Evolutionary conservation across 495 filamentous ascomycete genomes (phyloP).

Genomic region (Hypoxylon crocopeplum): DNA sequence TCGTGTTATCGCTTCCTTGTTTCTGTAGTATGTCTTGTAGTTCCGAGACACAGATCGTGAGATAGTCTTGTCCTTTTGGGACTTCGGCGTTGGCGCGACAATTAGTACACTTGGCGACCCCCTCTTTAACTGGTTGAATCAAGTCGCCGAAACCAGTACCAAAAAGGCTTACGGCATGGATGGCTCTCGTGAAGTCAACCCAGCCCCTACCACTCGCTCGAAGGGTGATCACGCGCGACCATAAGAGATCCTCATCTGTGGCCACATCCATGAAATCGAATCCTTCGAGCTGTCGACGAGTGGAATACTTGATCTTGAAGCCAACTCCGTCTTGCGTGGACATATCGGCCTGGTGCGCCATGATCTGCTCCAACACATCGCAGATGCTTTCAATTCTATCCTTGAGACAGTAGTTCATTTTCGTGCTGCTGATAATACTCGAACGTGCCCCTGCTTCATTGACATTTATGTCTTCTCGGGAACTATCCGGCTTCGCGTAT

Average conservation of each 20-base stretch:
- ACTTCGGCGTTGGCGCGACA: slow-evolving; percentile 9
- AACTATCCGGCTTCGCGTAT: neutral
- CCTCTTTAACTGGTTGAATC: slow-evolving; percentile 23
- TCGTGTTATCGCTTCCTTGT: slow-evolving; percentile 4
- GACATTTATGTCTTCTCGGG: neutral
- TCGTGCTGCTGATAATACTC: slow-evolving; percentile 7
- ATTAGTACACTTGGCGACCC: slow-evolving; percentile 15
- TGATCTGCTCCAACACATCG: slow-evolving; percentile 39
- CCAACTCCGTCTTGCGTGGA: too few relatives aligned
- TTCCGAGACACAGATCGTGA: slow-evolving; percentile 21
- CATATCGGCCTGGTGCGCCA: too few relatives aligned
- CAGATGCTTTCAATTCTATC: slow-evolving; percentile 32
- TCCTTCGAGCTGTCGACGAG: slow-evolving; percentile 37
- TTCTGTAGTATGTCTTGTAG: slow-evolving; percentile 23
- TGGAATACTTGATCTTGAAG: too few relatives aligned
- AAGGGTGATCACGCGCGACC: slow-evolving; percentile 36
- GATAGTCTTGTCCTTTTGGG: slow-evolving; percentile 35
- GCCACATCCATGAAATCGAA: slow-evolving; percentile 40
- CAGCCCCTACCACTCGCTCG: slow-evolving; percentile 37
- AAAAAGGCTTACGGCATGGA: slow-evolving; percentile 41
- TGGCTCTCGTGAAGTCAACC: slow-evolving; percentile 41
- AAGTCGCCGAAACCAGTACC: slow-evolving; percentile 46
- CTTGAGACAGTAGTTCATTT: slow-evolving; percentile 22
- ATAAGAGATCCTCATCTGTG: slow-evolving; percentile 13
- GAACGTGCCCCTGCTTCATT: neutral